A percentile compares a stretch with the other conserved stretches of the same genome.
phyloP scores from a whole-genome alignment of 1,284 basidiomycete genomes.

The Rhizoctonia solani region DNA sequence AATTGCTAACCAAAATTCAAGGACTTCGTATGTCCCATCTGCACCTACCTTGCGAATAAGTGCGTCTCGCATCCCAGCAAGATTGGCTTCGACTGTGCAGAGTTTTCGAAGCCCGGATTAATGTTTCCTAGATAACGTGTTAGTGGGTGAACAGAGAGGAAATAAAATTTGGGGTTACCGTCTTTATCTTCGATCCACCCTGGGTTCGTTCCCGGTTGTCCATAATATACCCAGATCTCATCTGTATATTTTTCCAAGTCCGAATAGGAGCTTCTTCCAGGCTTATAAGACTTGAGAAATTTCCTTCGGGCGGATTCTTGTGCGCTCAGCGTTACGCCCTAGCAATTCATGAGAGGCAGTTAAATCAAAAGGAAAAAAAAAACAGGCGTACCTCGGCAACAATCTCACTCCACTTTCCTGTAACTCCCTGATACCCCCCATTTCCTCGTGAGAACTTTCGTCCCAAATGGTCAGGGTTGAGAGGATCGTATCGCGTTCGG shows the following conservation, averaged over 20 bases:
- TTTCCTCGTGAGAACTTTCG: not conserved
- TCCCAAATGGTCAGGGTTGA: not conserved
- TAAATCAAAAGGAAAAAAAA: not conserved
- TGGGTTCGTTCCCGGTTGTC: not conserved
- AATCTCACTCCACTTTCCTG: not conserved
- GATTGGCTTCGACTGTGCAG: conserved; percentile 1
- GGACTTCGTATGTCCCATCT: not conserved
- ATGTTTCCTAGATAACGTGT: not conserved
- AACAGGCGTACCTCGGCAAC: not conserved
- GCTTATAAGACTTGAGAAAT: not conserved
- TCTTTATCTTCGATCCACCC: not conserved
- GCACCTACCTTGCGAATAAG: not conserved
- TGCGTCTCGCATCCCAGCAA: not conserved
- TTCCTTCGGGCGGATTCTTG: not conserved
- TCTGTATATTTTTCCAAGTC: not conserved
- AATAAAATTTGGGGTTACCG: not conserved
- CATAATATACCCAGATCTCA: not conserved
- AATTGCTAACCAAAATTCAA: not conserved
- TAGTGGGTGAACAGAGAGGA: not conserved
- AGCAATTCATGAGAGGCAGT: not conserved
- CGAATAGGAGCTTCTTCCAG: not conserved
- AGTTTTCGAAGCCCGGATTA: conserved; percentile 2
- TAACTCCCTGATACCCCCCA: not conserved
- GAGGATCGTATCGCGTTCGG: not conserved
- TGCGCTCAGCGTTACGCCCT: not conserved